These are phyloP conservation scores for Fusarium drepaniforme DNA, from an alignment of 2,329 filamentous ascomycete genomes.

Conservation along the genomic window DNA sequence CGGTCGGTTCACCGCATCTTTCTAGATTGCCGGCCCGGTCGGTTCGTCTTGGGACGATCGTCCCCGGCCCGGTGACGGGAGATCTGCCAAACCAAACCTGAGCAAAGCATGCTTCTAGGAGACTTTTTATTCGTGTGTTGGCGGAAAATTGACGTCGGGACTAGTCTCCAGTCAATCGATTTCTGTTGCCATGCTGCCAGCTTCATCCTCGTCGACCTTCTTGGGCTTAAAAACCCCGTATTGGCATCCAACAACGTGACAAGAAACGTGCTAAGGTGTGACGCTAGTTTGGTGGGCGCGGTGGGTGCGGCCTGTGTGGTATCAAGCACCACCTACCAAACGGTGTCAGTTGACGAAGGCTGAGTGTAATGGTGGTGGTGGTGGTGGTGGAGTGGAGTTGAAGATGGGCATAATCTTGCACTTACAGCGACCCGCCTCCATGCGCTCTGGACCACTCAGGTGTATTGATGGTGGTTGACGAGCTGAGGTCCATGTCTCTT, in stretches of 20 bases:
- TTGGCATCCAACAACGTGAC: slow-evolving; percentile 23
- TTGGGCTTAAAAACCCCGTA: slow-evolving; percentile 18
- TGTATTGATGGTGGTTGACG: slow-evolving; percentile 12
- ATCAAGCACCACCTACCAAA: slow-evolving; percentile 25
- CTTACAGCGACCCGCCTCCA: slow-evolving; percentile 31
- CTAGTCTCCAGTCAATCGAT: slow-evolving; percentile 16
- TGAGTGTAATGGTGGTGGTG: slow-evolving; percentile 14
- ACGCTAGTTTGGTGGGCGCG: slow-evolving; percentile 27
- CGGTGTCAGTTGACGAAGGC: slow-evolving; percentile 41
- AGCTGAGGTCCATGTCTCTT: slow-evolving; percentile 12
- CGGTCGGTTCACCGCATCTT: slow-evolving; percentile 41
- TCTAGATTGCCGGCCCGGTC: slow-evolving; percentile 30
- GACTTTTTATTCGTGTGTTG: slow-evolving; percentile 24
- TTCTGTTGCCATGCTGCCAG: slow-evolving; percentile 14
- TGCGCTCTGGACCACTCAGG: slow-evolving; percentile 14
- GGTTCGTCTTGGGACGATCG: slow-evolving; percentile 32
- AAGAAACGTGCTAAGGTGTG: slow-evolving; percentile 29
- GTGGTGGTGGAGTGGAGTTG: slow-evolving; percentile 18
- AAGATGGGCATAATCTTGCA: slow-evolving; percentile 30
- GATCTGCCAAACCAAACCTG: slow-evolving; percentile 33
- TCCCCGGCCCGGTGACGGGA: slow-evolving; percentile 40
- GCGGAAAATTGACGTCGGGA: slow-evolving; percentile 13
- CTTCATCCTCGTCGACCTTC: slow-evolving; percentile 27
- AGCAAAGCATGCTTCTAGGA: slow-evolving; percentile 17
- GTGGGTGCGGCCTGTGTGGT: slow-evolving; percentile 22